These are phyloP conservation scores for Laetiporus sulphureus DNA, from an alignment of 1,284 basidiomycete genomes.

Conservation along the genomic window DNA sequence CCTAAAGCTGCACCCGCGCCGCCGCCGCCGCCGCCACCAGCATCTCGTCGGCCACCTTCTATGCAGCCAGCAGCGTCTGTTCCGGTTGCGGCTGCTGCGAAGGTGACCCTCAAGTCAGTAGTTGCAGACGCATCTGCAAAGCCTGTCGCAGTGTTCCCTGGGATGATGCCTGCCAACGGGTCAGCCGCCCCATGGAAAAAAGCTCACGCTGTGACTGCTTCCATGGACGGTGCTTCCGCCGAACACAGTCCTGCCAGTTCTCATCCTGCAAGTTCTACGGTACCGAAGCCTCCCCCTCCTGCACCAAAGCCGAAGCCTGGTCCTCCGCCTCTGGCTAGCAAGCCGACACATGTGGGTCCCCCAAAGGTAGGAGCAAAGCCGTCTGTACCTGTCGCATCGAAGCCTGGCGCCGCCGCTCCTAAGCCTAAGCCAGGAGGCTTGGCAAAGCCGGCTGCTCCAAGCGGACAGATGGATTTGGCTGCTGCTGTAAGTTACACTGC, in stretches of 20 bases:
- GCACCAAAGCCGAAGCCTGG: slow-evolving; percentile 44
- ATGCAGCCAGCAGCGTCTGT: slow-evolving; percentile 26
- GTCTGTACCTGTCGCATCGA: slow-evolving; percentile 46
- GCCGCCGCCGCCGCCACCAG: slow-evolving; percentile 56
- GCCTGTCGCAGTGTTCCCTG: slow-evolving; percentile 69
- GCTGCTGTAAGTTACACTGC: slow-evolving; percentile 51
- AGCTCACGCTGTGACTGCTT: slow-evolving; percentile 26
- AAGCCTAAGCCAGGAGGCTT: slow-evolving; percentile 19
- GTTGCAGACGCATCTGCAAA: slow-evolving; percentile 53
- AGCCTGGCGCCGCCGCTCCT: slow-evolving; percentile 32
- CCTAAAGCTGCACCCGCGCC: slow-evolving; percentile 53
- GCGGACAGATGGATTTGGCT: slow-evolving; percentile 77
- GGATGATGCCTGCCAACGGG: slow-evolving; percentile 59
- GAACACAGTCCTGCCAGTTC: slow-evolving; percentile 47
- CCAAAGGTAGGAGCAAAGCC: slow-evolving; percentile 44
- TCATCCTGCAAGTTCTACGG: slow-evolving; percentile 47
- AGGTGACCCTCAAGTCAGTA: slow-evolving; percentile 34
- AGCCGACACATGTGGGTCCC: slow-evolving; percentile 30
- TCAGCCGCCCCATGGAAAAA: slow-evolving; percentile 73
- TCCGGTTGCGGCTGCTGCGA: slow-evolving; percentile 31
- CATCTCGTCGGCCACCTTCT: slow-evolving; percentile 26
- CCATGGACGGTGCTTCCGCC: slow-evolving; percentile 27
- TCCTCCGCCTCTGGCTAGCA: slow-evolving; percentile 28
- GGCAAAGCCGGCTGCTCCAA: slow-evolving; percentile 33
- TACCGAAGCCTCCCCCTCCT: slow-evolving; percentile 45